Base-by-base conservation (phyloP, 2,329 filamentous ascomycete species). In the Thielaviopsis ethacetica region DNA sequence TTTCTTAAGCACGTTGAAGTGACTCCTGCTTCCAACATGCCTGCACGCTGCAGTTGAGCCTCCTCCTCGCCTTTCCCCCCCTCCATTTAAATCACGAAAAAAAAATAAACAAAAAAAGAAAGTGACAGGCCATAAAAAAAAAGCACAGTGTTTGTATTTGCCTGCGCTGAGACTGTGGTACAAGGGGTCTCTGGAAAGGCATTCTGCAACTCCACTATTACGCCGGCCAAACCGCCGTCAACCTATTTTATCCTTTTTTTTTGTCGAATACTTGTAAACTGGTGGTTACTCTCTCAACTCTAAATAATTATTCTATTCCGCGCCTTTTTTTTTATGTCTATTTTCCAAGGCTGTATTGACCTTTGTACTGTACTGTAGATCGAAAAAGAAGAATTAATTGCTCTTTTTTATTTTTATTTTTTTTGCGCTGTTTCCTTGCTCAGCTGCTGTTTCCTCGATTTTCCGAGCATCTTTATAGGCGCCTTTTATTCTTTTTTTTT, bases 191-290 rank as follows among this genome's bases (percentile, higher is more conserved):
- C 52, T 53, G 52, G 17, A 26, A 53, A 30, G 24, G 26, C 52
- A 44, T 44, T 44, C 52, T 75, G 73, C 24, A 19, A 53, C 24
- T 26, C 76, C 76, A 80, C 77, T 76, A 77, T 79, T 78, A 73
- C 70, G 75, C 77, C 77, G 77, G 76, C 71, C 69, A 79, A 75
- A 77, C 68, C 74, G 76, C 77, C 77, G 76, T 71, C 68, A 69
- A 66, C 69, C 1, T 13, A 44, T 44, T 44, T 44, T 44, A 44
- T 44, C 17, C n/a, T 4, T n/a, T n/a, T 44, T 17, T 41, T 41
- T n/a, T n/a, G n/a, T n/a, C n/a, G n/a, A n/a, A n/a, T n/a, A n/a
- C n/a, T n/a, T n/a, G n/a, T n/a, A n/a, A n/a, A n/a, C n/a, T n/a
- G n/a, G n/a, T n/a, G n/a, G n/a, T n/a, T n/a, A n/a, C n/a, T n/a